Base-by-base conservation (phyloP, 2,329 filamentous ascomycete genomes). In the Aquanectria penicillioides region DNA sequence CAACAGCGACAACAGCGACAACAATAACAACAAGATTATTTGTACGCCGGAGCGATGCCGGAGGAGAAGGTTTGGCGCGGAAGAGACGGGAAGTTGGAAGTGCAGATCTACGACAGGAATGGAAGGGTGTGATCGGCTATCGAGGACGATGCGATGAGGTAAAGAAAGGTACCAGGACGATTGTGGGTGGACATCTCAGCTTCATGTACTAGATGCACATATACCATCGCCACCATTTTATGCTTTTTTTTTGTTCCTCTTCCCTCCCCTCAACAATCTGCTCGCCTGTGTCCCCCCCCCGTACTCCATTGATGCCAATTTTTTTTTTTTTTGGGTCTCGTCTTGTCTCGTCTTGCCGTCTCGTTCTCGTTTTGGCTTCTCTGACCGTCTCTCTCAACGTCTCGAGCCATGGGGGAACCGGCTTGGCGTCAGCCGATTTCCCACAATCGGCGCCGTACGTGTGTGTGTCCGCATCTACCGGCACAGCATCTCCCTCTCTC, bases 121-220 rank as follows among this genome's bases (percentile, higher is more conserved):
- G 23, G n/a, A 41, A 23, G 40, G 40, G n/a, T 28, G 23, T 23
- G 40, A 28, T 17, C 23, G 23, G 40, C 25, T 25, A 17, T 22
- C n/a, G n/a, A n/a, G n/a, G n/a, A n/a, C n/a, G 34, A 38, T 31
- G 11, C 11, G 50, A 22, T 37, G 17, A n/a, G n/a, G n/a, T n/a
- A n/a, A n/a, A n/a, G 15, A 12, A 20, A 15, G 29, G 55, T 37
- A 44, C 37, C 22, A 44, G 8, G 55, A 25, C 12, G 49, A n/a
- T 3, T 31, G 34, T 48, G 18, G 40, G 36, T n/a, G n/a, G 28
- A 53, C 22, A 33, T 48, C 58, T 58, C 59, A 47, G 48, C 54
- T 61, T 61, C 29, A 47, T 60, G 33, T 51, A 58, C 48, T 47
- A 54, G 44, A 55, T 38, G 40, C 37, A 51, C 28, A 53, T 43